Evolutionary conservation across 2,329 filamentous ascomycete genomes (phyloP), one percentile per base, ranked within the genome.

Genomic region (Pseudogymnoascus sp.): DNA sequence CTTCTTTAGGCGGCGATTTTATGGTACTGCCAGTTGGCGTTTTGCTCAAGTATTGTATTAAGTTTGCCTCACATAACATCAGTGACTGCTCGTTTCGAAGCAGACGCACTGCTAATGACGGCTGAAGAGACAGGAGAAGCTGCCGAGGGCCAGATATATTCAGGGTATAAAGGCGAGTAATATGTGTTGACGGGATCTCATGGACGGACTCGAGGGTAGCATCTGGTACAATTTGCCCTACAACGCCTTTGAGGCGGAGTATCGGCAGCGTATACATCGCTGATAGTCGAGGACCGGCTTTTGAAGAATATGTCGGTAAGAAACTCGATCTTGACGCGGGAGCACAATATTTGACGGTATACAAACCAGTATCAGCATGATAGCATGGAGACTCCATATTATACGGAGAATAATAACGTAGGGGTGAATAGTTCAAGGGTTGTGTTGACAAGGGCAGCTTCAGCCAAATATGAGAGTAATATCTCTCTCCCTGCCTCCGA

Each of bases 251-350:
- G 12, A 74, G 65, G 28, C 70, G 67, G 44, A 67, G 67, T 40
- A 73, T 62, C 28, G 72, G 71, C 11, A 73, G 59, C 11, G 70
- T 67, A 62, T 73, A 72, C 70, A 72, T 71, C 37, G 69, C 63
- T 3, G 71, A 71, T 11, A 68, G 59, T n/a, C 66, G 68, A n/a
- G 68, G 42, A 56, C 67, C 66, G 8, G 68, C 64, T 31, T 62
- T 70, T 11, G 67, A 66, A n/a, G 70, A 66, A n/a, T 61, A 36
- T 28, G 46, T 60, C 10, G 63, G 25, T 7, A 53, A 25, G 31
- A 62, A 53, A 44, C 44, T 62, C 11, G 40, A 36, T 6, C 28
- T 61, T 36, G 28, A 56, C 8, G 50, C 11, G 16, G 28, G 50
- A 36, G 6, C 50, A 21, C 50, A 56, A 21, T 11, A 56, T 18